Evolutionary conservation across 352 stramenopile species (phyloP).

Genomic region (Pythium dissimile): DNA sequence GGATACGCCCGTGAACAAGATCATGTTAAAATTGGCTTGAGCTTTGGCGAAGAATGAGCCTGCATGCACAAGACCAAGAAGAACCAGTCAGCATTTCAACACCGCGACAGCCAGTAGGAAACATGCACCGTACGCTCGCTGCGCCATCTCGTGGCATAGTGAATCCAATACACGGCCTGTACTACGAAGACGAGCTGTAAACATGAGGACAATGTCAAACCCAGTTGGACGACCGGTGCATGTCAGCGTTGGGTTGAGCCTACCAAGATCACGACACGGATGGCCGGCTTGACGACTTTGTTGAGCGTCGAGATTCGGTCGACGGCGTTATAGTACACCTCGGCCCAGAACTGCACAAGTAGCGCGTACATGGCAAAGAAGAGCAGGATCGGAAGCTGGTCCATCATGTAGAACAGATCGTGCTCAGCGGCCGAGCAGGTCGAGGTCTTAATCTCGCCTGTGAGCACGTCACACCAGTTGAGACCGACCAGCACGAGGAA

Average conservation of each 20-base stretch:
- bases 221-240: too few species aligned
- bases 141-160: slow-evolving; percentile 70
- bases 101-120: too few species aligned
- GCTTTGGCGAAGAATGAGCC: slow-evolving; percentile 77
- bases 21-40: slow-evolving; percentile 79
- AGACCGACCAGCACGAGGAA: slow-evolving; percentile 73
- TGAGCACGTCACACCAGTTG: slow-evolving; percentile 82
- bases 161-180: slow-evolving; percentile 74
- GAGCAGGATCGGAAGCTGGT: slow-evolving; percentile 77
- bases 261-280: slow-evolving; percentile 62
- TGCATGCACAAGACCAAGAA: slow-evolving; percentile 18
- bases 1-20: slow-evolving; percentile 78
- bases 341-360: slow-evolving; percentile 85
- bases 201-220: not conserved
- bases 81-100: too few species aligned
- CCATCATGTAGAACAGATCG: slow-evolving; percentile 84
- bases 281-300: slow-evolving; percentile 64
- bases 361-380: slow-evolving; percentile 83
- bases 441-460: slow-evolving; percentile 53
- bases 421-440: slow-evolving; percentile 58
- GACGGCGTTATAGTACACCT: slow-evolving; percentile 88
- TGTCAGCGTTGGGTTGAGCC: too few species aligned
- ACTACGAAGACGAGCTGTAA: slow-evolving; percentile 51
- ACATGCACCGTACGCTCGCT: slow-evolving; percentile 47
- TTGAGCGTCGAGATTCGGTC: slow-evolving; percentile 62